These are phyloP conservation scores for Xylariaceae sp. DNA, from an alignment of 2,329 filamentous ascomycete species.

Conservation along the genomic window DNA sequence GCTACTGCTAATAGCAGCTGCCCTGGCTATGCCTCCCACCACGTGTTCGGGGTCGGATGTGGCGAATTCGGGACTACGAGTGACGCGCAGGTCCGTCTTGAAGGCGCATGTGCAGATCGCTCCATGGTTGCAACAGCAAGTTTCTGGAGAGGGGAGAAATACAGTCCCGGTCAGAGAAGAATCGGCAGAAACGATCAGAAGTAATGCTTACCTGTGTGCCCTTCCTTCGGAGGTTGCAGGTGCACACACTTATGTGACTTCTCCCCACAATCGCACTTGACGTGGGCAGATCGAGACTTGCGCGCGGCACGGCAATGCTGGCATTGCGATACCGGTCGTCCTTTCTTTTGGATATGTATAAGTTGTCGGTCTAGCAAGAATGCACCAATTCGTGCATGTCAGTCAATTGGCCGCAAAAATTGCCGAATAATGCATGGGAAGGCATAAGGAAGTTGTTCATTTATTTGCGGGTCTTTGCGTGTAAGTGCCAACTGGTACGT, in stretches of 20 bases:
- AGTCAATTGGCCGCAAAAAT: slow-evolving; percentile 11
- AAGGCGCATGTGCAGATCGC: slow-evolving; percentile 59
- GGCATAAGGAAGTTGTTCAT: no score
- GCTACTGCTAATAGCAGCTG: no score
- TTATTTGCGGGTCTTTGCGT: no score
- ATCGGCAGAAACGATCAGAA: background rate
- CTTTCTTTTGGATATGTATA: slow-evolving; percentile 95
- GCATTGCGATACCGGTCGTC: slow-evolving; percentile 95
- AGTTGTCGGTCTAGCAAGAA: slow-evolving; percentile 69
- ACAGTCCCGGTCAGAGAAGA: slow-evolving; percentile 25
- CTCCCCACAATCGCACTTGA: slow-evolving; percentile 95
- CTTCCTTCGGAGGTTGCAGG: slow-evolving; percentile 51
- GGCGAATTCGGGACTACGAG: no score
- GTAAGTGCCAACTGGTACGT: no score
- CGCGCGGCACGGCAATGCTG: slow-evolving; percentile 92
- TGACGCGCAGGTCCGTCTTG: no score
- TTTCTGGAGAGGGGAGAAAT: slow-evolving; percentile 40
- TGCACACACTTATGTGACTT: slow-evolving; percentile 71
- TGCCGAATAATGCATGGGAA: no score
- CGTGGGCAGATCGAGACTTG: slow-evolving; percentile 90
- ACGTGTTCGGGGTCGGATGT: slow-evolving; percentile 48
- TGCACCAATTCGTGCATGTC: slow-evolving; percentile 8
- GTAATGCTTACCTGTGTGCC: slow-evolving; percentile 51
- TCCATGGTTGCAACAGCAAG: slow-evolving; percentile 66
- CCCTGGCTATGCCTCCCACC: no score